Evolutionary conservation across 139 green algal species (phyloP).

Genomic region (Closterium sp.): DNA sequence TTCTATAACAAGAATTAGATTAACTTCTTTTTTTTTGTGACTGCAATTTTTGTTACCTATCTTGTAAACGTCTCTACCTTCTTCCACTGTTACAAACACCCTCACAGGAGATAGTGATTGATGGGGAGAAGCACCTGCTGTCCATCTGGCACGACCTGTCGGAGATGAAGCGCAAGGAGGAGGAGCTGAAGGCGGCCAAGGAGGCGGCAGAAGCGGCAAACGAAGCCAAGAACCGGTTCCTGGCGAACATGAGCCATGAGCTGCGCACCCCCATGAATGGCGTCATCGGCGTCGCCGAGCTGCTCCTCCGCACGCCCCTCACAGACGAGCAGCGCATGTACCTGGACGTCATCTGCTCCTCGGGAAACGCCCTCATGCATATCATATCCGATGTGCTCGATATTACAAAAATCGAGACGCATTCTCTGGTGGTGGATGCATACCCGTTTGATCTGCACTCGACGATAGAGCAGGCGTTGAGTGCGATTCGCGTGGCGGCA

Average conservation of each 20-base stretch:
- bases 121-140: conserved; percentile 25
- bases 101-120: conserved; percentile 27
- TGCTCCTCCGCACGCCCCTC: conserved; percentile 57
- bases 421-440: background rate
- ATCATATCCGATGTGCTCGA: conserved; percentile 17
- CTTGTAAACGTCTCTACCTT: too few species aligned
- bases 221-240: conserved; percentile 64
- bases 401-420: conserved; percentile 11
- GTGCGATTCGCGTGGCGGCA: background rate
- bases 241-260: conserved; percentile 73
- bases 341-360: conserved; percentile 9
- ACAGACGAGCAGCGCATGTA: conserved; percentile 60
- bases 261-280: conserved; percentile 53
- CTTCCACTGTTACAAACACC: too few species aligned
- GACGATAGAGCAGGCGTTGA: background rate
- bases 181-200: conserved; percentile 31
- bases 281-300: conserved; percentile 62
- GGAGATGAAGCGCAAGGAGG: conserved; percentile 31
- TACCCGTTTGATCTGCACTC: conserved; percentile 62
- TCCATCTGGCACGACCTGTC: conserved; percentile 55
- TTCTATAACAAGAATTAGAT: too few species aligned
- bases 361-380: background rate
- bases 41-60: too few species aligned
- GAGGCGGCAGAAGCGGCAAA: conserved; percentile 55
- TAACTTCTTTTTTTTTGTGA: too few species aligned